These are phyloP conservation scores for Biancaea sappan DNA, from an alignment of 306 rosid genomes.

Conservation along the genomic window DNA sequence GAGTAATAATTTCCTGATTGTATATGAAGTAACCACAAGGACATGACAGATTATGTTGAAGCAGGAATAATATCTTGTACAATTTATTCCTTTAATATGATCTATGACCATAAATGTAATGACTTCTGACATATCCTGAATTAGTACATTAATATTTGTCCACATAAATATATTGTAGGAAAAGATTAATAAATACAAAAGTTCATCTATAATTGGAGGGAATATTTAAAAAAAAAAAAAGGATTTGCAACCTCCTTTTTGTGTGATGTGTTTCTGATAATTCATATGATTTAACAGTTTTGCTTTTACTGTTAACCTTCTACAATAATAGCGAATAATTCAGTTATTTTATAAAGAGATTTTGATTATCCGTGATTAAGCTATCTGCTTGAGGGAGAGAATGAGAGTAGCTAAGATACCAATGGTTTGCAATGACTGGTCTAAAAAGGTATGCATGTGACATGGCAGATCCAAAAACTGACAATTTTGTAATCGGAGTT, in stretches of 20 bases:
- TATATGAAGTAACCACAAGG: neutral
- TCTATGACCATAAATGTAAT: neutral
- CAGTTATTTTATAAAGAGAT: neutral
- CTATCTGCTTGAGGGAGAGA: neutral
- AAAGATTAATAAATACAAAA: no score
- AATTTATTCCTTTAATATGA: neutral
- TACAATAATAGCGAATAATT: neutral
- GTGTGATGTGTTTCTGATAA: neutral
- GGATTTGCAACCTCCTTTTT: neutral
- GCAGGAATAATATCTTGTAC: conserved; percentile 15
- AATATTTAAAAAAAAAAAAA: neutral
- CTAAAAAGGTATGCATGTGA: neutral
- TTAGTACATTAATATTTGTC: no score
- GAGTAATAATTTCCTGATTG: conserved; percentile 21
- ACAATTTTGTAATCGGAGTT: conserved; percentile 1
- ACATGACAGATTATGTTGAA: neutral
- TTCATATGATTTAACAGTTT: neutral
- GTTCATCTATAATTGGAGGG: neutral
- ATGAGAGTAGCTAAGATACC: neutral
- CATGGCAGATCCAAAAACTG: neutral
- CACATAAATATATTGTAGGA: no score
- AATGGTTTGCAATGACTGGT: conserved; percentile 1
- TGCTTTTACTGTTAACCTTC: neutral
- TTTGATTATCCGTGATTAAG: neutral
- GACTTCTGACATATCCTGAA: neutral